Percentiles rank a stretch among this genome's conserved stretches.
These are phyloP conservation scores for Desmodesmus armatus DNA, from an alignment of 139 green algal genomes.

Conservation along the genomic window DNA sequence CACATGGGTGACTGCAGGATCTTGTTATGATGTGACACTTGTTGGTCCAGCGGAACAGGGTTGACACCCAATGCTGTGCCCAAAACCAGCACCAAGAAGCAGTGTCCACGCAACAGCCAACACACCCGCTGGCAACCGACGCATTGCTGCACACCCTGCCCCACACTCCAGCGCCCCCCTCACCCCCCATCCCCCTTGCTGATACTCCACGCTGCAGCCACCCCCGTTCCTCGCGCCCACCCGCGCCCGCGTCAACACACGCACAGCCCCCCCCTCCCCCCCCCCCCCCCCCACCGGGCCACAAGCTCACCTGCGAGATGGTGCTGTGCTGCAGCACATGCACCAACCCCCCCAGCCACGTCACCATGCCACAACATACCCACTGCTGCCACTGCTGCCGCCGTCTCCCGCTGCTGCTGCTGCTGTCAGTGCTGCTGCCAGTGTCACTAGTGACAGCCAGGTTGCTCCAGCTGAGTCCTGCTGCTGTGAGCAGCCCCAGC, in stretches of 20 bases:
- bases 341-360: neutral
- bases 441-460: constrained; percentile 16
- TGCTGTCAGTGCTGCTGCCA: neutral
- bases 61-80: too few species aligned
- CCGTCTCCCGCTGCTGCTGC: neutral
- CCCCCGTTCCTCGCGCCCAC: neutral
- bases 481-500: neutral
- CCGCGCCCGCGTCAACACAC: neutral
- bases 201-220: neutral
- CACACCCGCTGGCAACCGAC: too few species aligned
- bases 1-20: too few species aligned
- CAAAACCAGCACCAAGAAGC: too few species aligned
- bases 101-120: too few species aligned
- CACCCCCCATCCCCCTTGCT: neutral
- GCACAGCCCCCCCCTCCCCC: too few species aligned
- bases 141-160: too few species aligned
- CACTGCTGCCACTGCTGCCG: neutral
- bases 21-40: too few species aligned
- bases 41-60: too few species aligned
- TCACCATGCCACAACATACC: neutral
- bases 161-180: neutral
- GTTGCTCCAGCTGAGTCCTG: neutral
- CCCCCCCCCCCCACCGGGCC: too few species aligned
- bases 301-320: constrained; percentile 16
- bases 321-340: constrained; percentile 34